Evolutionary conservation across 2,329 filamentous ascomycete species (phyloP), one percentile per base, ranked within the genome.

Genomic region (Pseudogymnoascus sp.): DNA sequence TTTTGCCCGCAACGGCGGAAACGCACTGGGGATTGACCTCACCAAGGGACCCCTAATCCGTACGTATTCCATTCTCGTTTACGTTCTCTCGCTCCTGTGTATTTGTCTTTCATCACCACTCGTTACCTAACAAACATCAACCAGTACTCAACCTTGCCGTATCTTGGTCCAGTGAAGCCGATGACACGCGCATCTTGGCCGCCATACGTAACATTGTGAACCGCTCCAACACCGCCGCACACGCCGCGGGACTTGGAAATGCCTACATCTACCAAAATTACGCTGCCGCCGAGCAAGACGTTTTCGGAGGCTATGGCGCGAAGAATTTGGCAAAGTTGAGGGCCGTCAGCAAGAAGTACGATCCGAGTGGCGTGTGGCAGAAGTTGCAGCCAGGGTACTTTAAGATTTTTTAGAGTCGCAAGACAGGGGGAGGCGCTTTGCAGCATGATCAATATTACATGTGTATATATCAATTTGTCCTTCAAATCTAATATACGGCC

Each of bases 201-300:
- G 65, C 67, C 3, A 66, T 66, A 4, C 63, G 67, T 11, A 69
- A 68, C 1, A 65, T 71, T 1, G 58, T 74, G 11, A 62, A 69
- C 16, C 65, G 69, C 0, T 66, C 66, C 9, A 66, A 71, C 11
- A 64, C 64, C 0, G 66, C 69, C 2, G 72, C 74, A 8, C 65
- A 68, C 41, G 65, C 69, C n/a, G 66, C 68, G 6, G 72, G 70
- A 0, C 63, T 75, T 0, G 67, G 73, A 38, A 70, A 75, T 59
- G 69, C 70, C 0, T 78, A 71, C 34, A 62, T 79, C 22, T 77
- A 76, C 63, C 66, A 75, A 37, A 76, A 76, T 60, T 77, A 77
- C 60, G 74, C 74, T 2, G 67, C 71, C 12, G 43, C 62, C 9
- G 67, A 68, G 18, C 75, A 77, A 61, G 63, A 70, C 50, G 71